These are phyloP conservation scores for Medicago lupulina DNA, from an alignment of 306 rosid species.

Conservation along the genomic window DNA sequence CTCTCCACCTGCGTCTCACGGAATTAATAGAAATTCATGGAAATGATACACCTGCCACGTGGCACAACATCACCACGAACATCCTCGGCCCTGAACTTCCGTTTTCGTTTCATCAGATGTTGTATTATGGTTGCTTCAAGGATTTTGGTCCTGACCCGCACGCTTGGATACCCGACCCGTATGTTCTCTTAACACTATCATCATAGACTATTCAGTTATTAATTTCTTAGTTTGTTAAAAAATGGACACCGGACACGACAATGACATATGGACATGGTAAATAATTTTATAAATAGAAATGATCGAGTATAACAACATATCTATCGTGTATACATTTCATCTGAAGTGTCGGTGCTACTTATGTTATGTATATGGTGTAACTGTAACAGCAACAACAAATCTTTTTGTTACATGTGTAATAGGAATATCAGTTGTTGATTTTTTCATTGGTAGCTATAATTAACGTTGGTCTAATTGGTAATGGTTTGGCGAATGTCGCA, in stretches of 20 bases:
- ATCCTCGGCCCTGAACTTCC: conserved; percentile 77
- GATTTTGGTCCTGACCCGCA: conserved; percentile 86
- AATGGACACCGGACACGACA: no score
- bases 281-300: no score
- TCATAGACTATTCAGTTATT: no score
- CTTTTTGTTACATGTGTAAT: no score
- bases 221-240: no score
- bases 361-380: background rate
- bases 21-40: conserved; percentile 56
- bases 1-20: conserved; percentile 57
- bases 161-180: conserved; percentile 90
- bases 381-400: background rate
- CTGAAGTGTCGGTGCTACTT: background rate
- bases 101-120: conserved; percentile 84
- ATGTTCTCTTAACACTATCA: conserved; percentile 7
- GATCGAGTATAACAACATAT: background rate
- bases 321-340: no score
- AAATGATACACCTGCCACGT: conserved; percentile 64
- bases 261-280: background rate
- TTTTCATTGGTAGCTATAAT: background rate
- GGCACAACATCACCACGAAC: conserved; percentile 63
- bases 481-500: background rate
- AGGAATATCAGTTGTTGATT: background rate
- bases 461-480: background rate
- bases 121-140: conserved; percentile 72